phyloP scores from a whole-genome alignment of 2,329 filamentous ascomycete genomes.

The Curvularia spicifera region DNA sequence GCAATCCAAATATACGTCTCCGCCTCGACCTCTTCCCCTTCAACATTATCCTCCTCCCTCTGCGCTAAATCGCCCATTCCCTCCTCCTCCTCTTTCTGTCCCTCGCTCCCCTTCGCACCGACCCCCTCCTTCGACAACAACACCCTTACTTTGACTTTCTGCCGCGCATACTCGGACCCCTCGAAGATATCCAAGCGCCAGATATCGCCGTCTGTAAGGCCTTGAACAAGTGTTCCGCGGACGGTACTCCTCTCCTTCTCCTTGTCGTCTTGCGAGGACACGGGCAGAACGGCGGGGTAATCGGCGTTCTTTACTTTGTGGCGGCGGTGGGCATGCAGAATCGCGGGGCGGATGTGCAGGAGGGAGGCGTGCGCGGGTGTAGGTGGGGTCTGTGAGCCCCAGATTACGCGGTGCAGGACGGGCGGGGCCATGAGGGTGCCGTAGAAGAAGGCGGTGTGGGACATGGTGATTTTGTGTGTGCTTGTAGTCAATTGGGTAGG shows the following conservation, averaged over 20 bases:
- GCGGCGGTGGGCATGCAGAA: constrained; percentile 76
- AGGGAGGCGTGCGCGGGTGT: constrained; percentile 57
- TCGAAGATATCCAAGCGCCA: constrained; percentile 81
- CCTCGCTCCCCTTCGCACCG: neutral
- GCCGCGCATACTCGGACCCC: constrained; percentile 72
- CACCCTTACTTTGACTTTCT: constrained; percentile 55
- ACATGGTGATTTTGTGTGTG: constrained; percentile 21
- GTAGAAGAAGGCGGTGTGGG: constrained; percentile 69
- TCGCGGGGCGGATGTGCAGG: constrained; percentile 73
- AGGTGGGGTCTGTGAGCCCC: constrained; percentile 62
- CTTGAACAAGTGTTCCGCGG: constrained; percentile 75
- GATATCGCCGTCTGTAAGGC: constrained; percentile 79
- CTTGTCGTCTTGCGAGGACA: neutral
- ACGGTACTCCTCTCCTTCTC: constrained; percentile 55
- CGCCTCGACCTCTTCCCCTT: constrained; percentile 51
- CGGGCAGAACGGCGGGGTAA: constrained; percentile 77
- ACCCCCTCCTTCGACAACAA: constrained; percentile 33
- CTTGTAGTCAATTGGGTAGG: neutral
- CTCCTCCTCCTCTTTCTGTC: constrained; percentile 12
- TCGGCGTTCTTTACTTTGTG: constrained; percentile 72
- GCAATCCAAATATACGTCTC: constrained; percentile 62
- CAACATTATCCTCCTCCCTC: constrained; percentile 38
- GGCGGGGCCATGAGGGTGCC: constrained; percentile 81
- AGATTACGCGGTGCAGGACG: constrained; percentile 85
- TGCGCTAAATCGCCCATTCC: constrained; percentile 32